Evolutionary conservation across 2,329 filamentous ascomycete species (phyloP).

Genomic region (Aspergillus udagawae): DNA sequence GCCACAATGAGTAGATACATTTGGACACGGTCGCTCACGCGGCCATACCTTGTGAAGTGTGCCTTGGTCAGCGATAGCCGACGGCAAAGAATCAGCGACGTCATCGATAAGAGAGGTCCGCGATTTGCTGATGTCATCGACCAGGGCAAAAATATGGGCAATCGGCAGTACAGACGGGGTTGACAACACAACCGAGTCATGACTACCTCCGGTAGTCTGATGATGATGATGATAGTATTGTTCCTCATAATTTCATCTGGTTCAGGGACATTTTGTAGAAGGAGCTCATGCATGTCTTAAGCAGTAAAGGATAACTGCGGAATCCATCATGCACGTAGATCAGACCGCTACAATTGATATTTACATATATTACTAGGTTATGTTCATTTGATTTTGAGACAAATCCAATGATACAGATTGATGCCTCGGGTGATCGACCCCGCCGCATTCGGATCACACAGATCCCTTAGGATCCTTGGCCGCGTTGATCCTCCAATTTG

Average conservation of each 20-base stretch:
- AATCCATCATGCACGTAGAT: neutral
- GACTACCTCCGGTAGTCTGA: neutral
- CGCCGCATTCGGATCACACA: slow-evolving; percentile 2
- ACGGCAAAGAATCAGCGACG: slow-evolving; percentile 6
- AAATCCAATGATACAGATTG: neutral
- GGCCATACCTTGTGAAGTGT: neutral
- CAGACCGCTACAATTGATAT: neutral
- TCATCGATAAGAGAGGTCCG: slow-evolving; percentile 10
- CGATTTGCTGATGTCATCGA: slow-evolving; percentile 17
- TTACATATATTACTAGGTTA: neutral
- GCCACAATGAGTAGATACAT: neutral
- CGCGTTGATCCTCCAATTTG: neutral
- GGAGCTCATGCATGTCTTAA: neutral
- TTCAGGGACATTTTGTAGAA: neutral
- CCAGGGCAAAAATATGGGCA: neutral
- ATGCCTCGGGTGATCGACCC: slow-evolving; percentile 4
- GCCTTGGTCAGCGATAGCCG: neutral
- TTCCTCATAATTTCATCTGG: neutral
- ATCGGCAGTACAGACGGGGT: no score
- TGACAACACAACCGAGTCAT: neutral
- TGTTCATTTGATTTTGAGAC: neutral
- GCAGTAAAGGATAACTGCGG: neutral
- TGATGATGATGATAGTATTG: neutral
- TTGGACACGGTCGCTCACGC: neutral
- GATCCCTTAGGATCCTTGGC: slow-evolving; percentile 3